phyloP scores from a whole-genome alignment of 257 asterid species.

The Jaltomata sinuosa region DNA sequence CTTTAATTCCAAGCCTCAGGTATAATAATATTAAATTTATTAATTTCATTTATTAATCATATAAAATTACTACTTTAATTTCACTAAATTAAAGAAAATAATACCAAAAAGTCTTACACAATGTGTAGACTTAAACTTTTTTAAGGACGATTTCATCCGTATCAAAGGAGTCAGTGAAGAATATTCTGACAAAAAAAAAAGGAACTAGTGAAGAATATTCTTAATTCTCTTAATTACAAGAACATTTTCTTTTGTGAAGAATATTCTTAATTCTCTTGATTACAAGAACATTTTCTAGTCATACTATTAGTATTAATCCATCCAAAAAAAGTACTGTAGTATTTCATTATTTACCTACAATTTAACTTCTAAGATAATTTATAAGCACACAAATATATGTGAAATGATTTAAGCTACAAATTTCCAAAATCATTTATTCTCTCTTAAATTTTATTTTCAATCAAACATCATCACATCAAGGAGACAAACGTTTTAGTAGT shows the following conservation, averaged over 20 bases:
- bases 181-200: background rate
- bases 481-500: too few species aligned
- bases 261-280: background rate
- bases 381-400: too few species aligned
- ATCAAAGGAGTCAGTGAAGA: background rate
- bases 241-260: background rate
- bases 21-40: background rate
- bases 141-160: background rate
- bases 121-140: too few species aligned
- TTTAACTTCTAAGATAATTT: too few species aligned
- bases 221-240: background rate
- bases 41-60: background rate
- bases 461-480: too few species aligned
- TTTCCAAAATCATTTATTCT: too few species aligned
- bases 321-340: too few species aligned
- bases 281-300: too few species aligned
- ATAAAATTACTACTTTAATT: background rate
- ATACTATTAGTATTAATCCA: too few species aligned
- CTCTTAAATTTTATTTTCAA: too few species aligned
- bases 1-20: slow-evolving; percentile 20
- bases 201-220: background rate
- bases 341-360: too few species aligned
- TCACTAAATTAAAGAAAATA: background rate
- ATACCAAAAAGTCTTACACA: background rate
- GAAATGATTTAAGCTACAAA: too few species aligned